A percentile compares a stretch with the other conserved stretches of the same genome.
These are phyloP conservation scores for Aureobasidium sp. DNA, from an alignment of 2,329 filamentous ascomycete species.

Conservation along the genomic window DNA sequence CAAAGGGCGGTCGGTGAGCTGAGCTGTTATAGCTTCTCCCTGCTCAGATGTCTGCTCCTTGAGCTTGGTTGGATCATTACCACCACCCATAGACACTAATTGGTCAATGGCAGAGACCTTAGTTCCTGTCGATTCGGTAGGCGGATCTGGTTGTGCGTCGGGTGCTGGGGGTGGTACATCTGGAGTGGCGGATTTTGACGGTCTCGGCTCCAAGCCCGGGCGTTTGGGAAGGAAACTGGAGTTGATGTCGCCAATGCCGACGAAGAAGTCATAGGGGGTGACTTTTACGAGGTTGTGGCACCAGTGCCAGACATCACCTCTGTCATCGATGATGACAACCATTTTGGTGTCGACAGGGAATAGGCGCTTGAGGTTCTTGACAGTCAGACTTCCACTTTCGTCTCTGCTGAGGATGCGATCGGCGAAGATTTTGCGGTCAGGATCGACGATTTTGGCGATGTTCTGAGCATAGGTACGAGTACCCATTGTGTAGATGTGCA, in stretches of 20 bases:
- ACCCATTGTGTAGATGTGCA: slow-evolving; percentile 99
- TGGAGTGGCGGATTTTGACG: slow-evolving; percentile 18
- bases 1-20: slow-evolving; percentile 79
- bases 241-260: slow-evolving; percentile 97
- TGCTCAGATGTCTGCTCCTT: slow-evolving; percentile 76
- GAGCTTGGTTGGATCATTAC: slow-evolving; percentile 57
- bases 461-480: slow-evolving; percentile 91
- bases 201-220: slow-evolving; percentile 31
- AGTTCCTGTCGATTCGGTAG: slow-evolving; percentile 17
- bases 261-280: slow-evolving; percentile 92
- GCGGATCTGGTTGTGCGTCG: not conserved
- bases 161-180: not conserved
- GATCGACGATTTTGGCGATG: slow-evolving; percentile 88
- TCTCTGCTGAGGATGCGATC: slow-evolving; percentile 93
- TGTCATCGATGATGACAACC: slow-evolving; percentile 98
- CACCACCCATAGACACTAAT: slow-evolving; percentile 65
- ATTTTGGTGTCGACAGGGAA: slow-evolving; percentile 98
- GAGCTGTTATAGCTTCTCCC: slow-evolving; percentile 76
- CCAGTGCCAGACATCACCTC: slow-evolving; percentile 94
- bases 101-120: slow-evolving; percentile 59
- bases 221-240: slow-evolving; percentile 89
- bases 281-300: slow-evolving; percentile 91
- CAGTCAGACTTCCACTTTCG: slow-evolving; percentile 86
- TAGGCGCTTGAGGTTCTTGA: slow-evolving; percentile 80
- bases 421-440: slow-evolving; percentile 78